phyloP scores from a whole-genome alignment of 257 asterid species.

The Haberlea rhodopensis region DNA sequence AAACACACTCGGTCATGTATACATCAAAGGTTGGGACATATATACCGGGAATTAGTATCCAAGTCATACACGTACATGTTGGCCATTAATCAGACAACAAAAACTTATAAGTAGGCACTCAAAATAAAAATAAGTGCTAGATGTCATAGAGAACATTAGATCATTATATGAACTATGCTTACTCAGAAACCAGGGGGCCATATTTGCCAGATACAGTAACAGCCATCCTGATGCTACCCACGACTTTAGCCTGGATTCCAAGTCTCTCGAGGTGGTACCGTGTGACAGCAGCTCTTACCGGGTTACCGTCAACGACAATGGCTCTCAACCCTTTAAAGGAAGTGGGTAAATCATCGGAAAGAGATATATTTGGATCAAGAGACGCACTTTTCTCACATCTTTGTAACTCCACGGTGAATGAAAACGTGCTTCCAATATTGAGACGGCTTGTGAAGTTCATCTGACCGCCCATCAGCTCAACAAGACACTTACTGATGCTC shows the following conservation, averaged over 20 bases:
- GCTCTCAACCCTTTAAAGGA: conserved; percentile 68
- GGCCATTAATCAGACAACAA: too few species aligned
- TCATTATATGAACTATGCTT: too few species aligned
- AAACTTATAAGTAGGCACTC: too few species aligned
- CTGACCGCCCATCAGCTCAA: conserved; percentile 89
- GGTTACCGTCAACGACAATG: conserved; percentile 64
- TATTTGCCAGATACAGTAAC: conserved; percentile 40
- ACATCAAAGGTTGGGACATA: too few species aligned
- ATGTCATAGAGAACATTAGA: too few species aligned
- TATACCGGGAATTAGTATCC: too few species aligned
- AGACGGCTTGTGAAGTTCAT: conserved; percentile 77
- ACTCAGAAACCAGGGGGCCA: conserved; percentile 46
- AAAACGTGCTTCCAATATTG: conserved; percentile 82
- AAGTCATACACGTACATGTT: too few species aligned
- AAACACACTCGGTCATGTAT: background rate
- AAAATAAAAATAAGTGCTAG: too few species aligned
- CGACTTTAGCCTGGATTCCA: conserved; percentile 59
- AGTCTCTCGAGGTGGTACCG: conserved; percentile 80
- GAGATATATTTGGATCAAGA: conserved; percentile 41
- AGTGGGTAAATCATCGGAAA: conserved; percentile 50
- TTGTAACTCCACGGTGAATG: conserved; percentile 56
- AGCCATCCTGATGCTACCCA: too few species aligned
- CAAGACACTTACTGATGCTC: conserved; percentile 89
- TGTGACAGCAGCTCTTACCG: conserved; percentile 81
- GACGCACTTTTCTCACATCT: conserved; percentile 42